These are phyloP conservation scores for Leonotis leonurus DNA, from an alignment of 257 asterid genomes.

Conservation along the genomic window DNA sequence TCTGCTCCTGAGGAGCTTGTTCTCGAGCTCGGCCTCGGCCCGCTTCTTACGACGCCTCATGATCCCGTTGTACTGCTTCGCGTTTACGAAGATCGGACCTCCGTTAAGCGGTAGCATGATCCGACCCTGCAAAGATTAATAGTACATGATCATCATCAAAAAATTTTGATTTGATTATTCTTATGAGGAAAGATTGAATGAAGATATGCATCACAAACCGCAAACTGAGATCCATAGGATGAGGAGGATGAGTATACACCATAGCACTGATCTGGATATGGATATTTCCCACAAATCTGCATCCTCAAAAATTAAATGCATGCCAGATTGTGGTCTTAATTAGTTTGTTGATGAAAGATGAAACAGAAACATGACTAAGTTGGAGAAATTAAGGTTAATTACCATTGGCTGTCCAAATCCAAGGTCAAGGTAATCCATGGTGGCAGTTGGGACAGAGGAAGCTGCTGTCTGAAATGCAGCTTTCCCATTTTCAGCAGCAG, in stretches of 20 bases:
- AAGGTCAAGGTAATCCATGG: constrained; percentile 34
- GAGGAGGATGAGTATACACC: constrained; percentile 47
- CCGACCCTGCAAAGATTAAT: constrained; percentile 49
- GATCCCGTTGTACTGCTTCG: constrained; percentile 77
- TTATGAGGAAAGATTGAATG: not conserved
- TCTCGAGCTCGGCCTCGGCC: constrained; percentile 47
- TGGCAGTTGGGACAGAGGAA: constrained; percentile 10
- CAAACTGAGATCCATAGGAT: constrained; percentile 36
- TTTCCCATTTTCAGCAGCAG: constrained; percentile 32
- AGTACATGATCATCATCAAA: no score
- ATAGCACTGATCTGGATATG: constrained; percentile 44
- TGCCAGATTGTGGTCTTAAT: not conserved
- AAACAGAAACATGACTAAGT: no score
- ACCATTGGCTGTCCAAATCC: constrained; percentile 52
- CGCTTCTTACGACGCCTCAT: constrained; percentile 70
- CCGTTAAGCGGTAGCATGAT: constrained; percentile 67
- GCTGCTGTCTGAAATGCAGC: constrained; percentile 18
- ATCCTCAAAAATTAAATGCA: not conserved
- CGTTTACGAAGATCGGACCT: constrained; percentile 61
- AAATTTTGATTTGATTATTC: not conserved
- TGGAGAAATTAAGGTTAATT: not conserved
- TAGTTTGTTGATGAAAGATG: not conserved
- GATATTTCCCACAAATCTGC: constrained; percentile 50
- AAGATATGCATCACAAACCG: constrained; percentile 27
- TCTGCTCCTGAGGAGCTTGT: constrained; percentile 36